phyloP scores from a whole-genome alignment of 495 filamentous ascomycete species.

The Penicillium verhagenii region DNA sequence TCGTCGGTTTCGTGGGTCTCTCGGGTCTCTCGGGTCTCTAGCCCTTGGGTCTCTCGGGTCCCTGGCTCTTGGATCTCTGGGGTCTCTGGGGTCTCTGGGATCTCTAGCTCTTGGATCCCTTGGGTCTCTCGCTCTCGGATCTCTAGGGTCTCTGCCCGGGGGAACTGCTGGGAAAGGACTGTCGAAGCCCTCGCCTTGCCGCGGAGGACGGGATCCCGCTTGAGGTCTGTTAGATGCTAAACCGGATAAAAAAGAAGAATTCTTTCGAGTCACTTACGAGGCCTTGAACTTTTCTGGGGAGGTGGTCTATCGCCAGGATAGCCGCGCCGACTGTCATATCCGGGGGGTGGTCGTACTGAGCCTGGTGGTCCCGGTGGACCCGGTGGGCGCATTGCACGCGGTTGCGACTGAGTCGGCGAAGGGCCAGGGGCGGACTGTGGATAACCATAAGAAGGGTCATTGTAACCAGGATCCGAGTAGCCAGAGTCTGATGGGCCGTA shows the following conservation, averaged over 20 bases:
- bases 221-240: conserved; percentile 12
- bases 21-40: conserved; percentile 10
- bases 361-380: conserved; percentile 45
- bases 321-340: conserved; percentile 29
- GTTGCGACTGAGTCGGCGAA: conserved; percentile 30
- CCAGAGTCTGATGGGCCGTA: conserved; percentile 38
- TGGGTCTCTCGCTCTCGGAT: conserved; percentile 16
- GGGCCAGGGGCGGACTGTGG: conserved; percentile 41
- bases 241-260: background rate
- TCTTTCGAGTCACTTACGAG: conserved; percentile 30
- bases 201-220: conserved; percentile 28
- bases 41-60: conserved; percentile 14
- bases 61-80: conserved; percentile 19
- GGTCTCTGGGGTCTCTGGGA: conserved; percentile 20
- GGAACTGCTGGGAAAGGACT: conserved; percentile 69
- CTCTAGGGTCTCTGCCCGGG: conserved; percentile 17
- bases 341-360: conserved; percentile 40
- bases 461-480: conserved; percentile 38
- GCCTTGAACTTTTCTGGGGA: conserved; percentile 29
- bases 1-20: conserved; percentile 24
- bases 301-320: conserved; percentile 25
- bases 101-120: conserved; percentile 14
- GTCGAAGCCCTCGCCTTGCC: conserved; percentile 56
- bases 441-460: conserved; percentile 42
- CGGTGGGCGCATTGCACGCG: conserved; percentile 34